Conservation (phyloP, 1,139 yeast species). For the Saccharomyces pastorianus region DNA sequence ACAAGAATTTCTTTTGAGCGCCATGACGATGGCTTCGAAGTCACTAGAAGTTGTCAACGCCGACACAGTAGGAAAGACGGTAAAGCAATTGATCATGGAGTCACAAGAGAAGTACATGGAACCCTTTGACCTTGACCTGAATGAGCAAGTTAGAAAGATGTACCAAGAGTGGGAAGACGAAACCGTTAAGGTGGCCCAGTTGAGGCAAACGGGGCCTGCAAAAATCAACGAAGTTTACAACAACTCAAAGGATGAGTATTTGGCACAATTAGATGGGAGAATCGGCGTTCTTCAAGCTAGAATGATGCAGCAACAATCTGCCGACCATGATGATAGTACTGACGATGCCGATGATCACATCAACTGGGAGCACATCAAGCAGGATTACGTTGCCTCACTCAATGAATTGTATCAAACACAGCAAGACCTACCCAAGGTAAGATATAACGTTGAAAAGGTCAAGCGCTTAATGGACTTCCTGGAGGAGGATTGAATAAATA, state of each 20-base stretch:
- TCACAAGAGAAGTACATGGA: conserved; percentile 37
- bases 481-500: conserved; percentile 11
- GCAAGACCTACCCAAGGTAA: conserved; percentile 11
- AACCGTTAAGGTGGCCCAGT: conserved; percentile 44
- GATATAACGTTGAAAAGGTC: conserved; percentile 12
- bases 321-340: conserved; percentile 11
- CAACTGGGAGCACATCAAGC: conserved; percentile 3
- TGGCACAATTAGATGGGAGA: conserved; percentile 21
- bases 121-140: conserved; percentile 54
- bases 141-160: conserved; percentile 44
- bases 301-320: conserved; percentile 4
- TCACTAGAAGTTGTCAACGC: conserved; percentile 41
- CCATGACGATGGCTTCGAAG: conserved; percentile 43
- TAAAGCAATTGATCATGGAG: conserved; percentile 13
- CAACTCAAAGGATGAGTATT: conserved; percentile 19
- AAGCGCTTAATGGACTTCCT: conserved; percentile 14
- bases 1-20: conserved; percentile 40
- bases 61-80: conserved; percentile 12
- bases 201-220: conserved; percentile 48
- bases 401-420: conserved; percentile 9
- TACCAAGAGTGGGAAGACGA: conserved; percentile 51
- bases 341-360: conserved; percentile 13
- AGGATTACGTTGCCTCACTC: neutral
- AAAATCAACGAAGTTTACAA: conserved; percentile 27
- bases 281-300: conserved; percentile 11